Base-by-base conservation (phyloP, 2,329 filamentous ascomycete genomes). In the Dactylellina parvicollis region DNA sequence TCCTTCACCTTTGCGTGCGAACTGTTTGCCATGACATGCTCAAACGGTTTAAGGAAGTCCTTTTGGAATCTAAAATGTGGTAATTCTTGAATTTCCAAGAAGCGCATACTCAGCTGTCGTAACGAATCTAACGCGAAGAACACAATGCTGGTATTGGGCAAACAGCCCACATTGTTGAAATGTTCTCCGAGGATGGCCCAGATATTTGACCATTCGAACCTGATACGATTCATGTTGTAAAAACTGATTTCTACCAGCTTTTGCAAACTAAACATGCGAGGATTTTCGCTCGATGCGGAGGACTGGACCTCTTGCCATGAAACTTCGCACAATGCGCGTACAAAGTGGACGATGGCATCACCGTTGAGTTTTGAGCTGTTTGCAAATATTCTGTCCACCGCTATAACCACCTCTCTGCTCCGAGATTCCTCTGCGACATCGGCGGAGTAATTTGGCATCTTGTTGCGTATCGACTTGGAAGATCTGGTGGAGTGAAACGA, bases 1-100 rank as follows among this genome's bases (percentile, higher is more conserved):
- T 99, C 95, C 81, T 99, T 99, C 77, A 99, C 95, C 0, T 91
- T 89, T 16, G 96, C 89, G 75, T 95, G 92, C 75, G 85, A 92
- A 42, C 92, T 95, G 80, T 99, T 98, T 67, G 91, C 89, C 83
- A 99, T 92, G 77, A 99, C 92, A 80, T 98, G 92, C 82, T 99
- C 94, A 78, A 99, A 99, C 0, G 96, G 95, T 81, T 97, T 98
- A 60, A 99, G 83, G 80, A 99, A 99, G 80, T 99, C 94, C 80
- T 99, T 99, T 78, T 99, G 95, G 79, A 99, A 99, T 81, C 98
- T 98, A 86, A 99, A 99, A 78, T 96, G 95, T 0, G 95, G 92
- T 77, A 99, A 82, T 80, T 99, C 95, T 80, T 96, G 95, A 73
- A 98, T 92, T 81, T 99, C 95, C 90, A 99, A 91, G 80, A 99